phyloP scores from a whole-genome alignment of 495 filamentous ascomycete species.

The Sabuloglossum arenarium region DNA sequence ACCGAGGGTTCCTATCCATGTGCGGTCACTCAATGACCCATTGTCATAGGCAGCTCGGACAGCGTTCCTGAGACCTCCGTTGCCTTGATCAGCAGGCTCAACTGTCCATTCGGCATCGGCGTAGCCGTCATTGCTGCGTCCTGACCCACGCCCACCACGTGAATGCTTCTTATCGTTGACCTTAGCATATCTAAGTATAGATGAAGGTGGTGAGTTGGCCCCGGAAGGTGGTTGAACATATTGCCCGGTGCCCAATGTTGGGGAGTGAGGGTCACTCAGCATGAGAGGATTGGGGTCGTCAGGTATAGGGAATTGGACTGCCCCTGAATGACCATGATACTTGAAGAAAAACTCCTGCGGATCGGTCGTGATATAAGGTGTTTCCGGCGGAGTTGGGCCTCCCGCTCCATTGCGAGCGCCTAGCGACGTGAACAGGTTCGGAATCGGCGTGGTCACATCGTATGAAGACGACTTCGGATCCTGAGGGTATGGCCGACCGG shows the following conservation, averaged over 20 bases:
- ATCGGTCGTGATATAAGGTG: conserved; percentile 39
- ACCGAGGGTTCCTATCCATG: conserved; percentile 79
- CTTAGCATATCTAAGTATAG: conserved; percentile 46
- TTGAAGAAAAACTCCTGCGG: conserved; percentile 39
- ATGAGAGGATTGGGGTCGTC: conserved; percentile 10
- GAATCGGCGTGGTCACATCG: conserved; percentile 14
- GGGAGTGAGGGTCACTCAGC: conserved; percentile 24
- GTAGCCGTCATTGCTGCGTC: conserved; percentile 24
- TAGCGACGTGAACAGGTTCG: conserved; percentile 15
- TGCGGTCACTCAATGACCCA: conserved; percentile 29
- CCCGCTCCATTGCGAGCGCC: conserved; percentile 10
- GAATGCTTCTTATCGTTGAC: conserved; percentile 21
- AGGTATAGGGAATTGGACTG: not conserved
- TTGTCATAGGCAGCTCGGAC: conserved; percentile 47
- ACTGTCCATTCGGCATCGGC: conserved; percentile 59
- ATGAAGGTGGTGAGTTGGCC: conserved; percentile 41
- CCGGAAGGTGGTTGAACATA: conserved; percentile 51
- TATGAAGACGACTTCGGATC: conserved; percentile 4
- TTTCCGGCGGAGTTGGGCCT: conserved; percentile 27
- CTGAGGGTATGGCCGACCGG: conserved; percentile 18
- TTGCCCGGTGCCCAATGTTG: conserved; percentile 42
- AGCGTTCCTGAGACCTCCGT: conserved; percentile 76
- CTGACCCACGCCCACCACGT: conserved; percentile 2
- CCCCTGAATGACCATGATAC: conserved; percentile 11
- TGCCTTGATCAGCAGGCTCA: conserved; percentile 67